Evolutionary conservation across 2,329 filamentous ascomycete species (phyloP), one percentile per base, ranked within the genome.

Genomic region (Teratosphaeria zuluensis): DNA sequence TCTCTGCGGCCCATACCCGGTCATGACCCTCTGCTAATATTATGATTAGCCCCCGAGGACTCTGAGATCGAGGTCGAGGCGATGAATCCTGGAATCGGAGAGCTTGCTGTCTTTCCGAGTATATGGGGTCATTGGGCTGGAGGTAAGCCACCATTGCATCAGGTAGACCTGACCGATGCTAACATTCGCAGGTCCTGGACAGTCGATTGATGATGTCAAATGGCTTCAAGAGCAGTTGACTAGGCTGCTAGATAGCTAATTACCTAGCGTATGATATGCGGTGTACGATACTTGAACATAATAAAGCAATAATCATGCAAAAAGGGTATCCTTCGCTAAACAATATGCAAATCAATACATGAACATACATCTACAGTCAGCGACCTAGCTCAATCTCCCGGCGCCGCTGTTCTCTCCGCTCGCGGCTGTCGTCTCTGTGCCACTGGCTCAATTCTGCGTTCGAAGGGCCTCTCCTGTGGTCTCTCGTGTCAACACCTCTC

Each of bases 11-110:
- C 24, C 24, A 28, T 28, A 4, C 2, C 24, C 4, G 24, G 14
- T 21, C 7, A 14, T 28, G 35, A 42, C 4, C 6, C 24, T 51
- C n/a, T 51, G 48, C 60, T 64, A 56, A 66, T 61, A n/a, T 8
- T 16, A 33, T 38, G 19, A 11, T 21, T 61, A 85, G 83, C 56
- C 51, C 87, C 88, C 0, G 88, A 92, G 66, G 89, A 92, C 64
- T 90, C 87, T 0, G 82, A 88, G 66, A 84, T 86, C 58, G 89
- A 94, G 67, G 85, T 92, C 28, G 70, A 70, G 54, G 81, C 79
- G 60, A 87, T 87, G 84, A 76, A 72, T 32, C 74, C 80, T 1
- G 83, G 82, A 0, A 71, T 86, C 28, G 84, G 83, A 1, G 76
- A 77, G 55, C 70, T 85, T 60, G 73, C 74, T 12, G 72, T 59